Conservation (phyloP, 352 stramenopile genomes). For the Globisporangium mamillatum region DNA sequence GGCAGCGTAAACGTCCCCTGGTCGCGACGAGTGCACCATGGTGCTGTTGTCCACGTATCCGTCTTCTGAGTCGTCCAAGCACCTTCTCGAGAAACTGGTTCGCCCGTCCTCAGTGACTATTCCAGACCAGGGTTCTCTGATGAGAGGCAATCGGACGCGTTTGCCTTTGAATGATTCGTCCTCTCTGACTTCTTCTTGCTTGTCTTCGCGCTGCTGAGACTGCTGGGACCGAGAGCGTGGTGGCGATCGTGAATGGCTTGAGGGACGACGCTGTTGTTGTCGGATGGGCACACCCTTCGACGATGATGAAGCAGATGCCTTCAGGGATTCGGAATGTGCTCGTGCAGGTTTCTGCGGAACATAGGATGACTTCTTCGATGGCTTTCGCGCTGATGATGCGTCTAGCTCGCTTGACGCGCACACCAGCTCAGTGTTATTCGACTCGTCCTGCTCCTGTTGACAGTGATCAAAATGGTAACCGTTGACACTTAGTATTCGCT, state of each 20-base stretch:
- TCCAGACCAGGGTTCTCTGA: neutral
- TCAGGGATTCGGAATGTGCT: neutral
- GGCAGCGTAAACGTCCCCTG: slow-evolving; percentile 17
- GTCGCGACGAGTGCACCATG: slow-evolving; percentile 7
- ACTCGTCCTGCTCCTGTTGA: slow-evolving; percentile 5
- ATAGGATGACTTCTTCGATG: neutral
- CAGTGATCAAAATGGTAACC: neutral
- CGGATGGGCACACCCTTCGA: neutral
- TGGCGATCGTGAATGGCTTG: slow-evolving; percentile 9
- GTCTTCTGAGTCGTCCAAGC: slow-evolving; percentile 1
- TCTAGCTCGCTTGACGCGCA: neutral
- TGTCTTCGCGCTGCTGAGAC: neutral
- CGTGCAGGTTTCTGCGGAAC: slow-evolving; percentile 7
- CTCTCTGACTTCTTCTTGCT: neutral
- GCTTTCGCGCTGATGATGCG: neutral
- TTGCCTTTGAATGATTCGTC: neutral
- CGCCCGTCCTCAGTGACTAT: neutral
- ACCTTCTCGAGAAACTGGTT: slow-evolving; percentile 9
- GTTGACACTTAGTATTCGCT: no score
- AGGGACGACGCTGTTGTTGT: slow-evolving; percentile 5
- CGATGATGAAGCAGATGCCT: neutral
- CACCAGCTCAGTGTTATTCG: neutral
- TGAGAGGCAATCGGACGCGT: slow-evolving; percentile 7
- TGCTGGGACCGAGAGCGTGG: slow-evolving; percentile 6
- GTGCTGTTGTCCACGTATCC: slow-evolving; percentile 9